Base-by-base conservation (phyloP, 1,284 basidiomycete species). In the Apiotrichum siamense region DNA sequence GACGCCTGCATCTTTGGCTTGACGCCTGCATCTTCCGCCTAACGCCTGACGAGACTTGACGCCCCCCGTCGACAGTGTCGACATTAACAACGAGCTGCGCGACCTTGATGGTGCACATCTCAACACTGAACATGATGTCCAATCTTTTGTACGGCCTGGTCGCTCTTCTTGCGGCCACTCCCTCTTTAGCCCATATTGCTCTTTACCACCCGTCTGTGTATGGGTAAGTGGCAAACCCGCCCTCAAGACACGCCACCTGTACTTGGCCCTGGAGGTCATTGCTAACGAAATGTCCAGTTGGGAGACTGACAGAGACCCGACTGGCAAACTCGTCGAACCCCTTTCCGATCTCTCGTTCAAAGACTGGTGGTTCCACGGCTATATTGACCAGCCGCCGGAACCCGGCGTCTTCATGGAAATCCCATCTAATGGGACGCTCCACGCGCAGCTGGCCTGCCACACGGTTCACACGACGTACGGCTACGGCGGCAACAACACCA, bases 361-460 rank as follows among this genome's bases (percentile, higher is more conserved):
- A 21, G 64, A 83, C 54, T 86, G 84, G 85, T 87, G 84, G 84
- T 83, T 85, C 72, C 72, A 72, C 52, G 69, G 65, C 11, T 59
- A 66, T 41, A 67, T 67, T 43, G 54, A 65, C 53, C 43, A 55
- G 18, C 70, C 72, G 3, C 67, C 69, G 59, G 9, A 55, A 2
- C 52, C 52, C 5, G 66, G 63, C 4, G 55, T 47, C 17, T 63
- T 68, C 40, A 64, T 72, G 63, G 58, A 64, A 23, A 58, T 74
- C 3, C 68, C 70, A 10, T 50, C 67, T 6, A 68, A 69, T 12
- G 68, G 69, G 1, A 62, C 55, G 0, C 63, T 63, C 42, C 45
- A 63, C 36, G 67, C 58, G 27, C 57, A 71, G 57, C 57, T 71
- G 0, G 63, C 64, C 9, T 69, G 66, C 43, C 62, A 68, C 59